These are phyloP conservation scores for Cladosporium cucumerinum DNA, from an alignment of 2,329 filamentous ascomycete species.

Conservation along the genomic window DNA sequence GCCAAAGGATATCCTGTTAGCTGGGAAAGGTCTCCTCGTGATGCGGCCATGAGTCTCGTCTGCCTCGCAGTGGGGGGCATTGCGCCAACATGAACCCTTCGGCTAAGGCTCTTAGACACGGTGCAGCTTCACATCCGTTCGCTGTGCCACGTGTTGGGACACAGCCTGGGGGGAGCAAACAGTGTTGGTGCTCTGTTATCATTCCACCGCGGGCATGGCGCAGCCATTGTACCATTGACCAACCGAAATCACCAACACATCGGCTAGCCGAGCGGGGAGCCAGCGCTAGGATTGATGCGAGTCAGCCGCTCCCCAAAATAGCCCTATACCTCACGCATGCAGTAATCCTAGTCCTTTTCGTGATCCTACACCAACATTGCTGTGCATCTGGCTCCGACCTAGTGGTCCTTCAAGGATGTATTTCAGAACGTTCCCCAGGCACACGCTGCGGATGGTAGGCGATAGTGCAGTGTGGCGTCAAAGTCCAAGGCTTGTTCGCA, in stretches of 20 bases:
- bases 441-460: constrained; percentile 1
- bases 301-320: constrained; percentile 2
- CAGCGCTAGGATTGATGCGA: constrained; percentile 1
- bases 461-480: constrained; percentile 3
- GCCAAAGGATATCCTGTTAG: too few species aligned
- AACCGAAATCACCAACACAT: background rate
- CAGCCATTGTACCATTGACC: background rate
- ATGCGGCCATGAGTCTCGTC: too few species aligned
- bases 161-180: background rate
- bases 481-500: constrained; percentile 6
- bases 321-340: constrained; percentile 7
- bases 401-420: background rate
- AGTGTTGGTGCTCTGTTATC: background rate
- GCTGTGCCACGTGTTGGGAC: background rate
- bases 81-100: background rate
- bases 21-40: background rate
- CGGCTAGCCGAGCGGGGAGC: background rate
- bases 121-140: background rate
- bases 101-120: background rate
- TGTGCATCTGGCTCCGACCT: background rate
- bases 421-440: background rate
- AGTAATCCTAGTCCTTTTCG: background rate
- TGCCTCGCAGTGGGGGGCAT: too few species aligned
- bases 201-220: background rate
- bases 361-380: constrained; percentile 7